Evolutionary conservation across 805 yeast genomes (phyloP), one percentile per base, ranked within the genome.

Genomic region (Tetrapisispora arboricola): DNA sequence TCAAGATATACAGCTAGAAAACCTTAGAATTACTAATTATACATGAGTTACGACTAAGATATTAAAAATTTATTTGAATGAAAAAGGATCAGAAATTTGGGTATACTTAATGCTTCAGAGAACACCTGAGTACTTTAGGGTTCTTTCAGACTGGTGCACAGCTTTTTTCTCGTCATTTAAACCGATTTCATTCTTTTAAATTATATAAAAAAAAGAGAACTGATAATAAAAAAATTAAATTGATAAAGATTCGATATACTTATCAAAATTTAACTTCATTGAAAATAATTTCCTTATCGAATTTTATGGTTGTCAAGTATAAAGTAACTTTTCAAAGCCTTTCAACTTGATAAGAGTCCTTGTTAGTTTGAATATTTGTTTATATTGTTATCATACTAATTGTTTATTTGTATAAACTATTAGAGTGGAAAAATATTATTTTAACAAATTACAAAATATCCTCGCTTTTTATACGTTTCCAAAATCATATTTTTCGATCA

Each of bases 81-180:
- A 21, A 42, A 30, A 41, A 39, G 40, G 44, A 53, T 59, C 64
- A 59, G 64, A 58, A 59, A 59, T 60, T 57, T 58, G 63, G 64
- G 63, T 59, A 58, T 60, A 60, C 63, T 58, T 49, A 42, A 59
- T 60, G 55, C 60, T 60, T 60, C 65, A 60, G 35, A 32, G 59
- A 34, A 42, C 46, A 44, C 55, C 57, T 51, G 65, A 60, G 65
- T 60, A 60, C 63, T 26, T 48, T 39, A 27, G 45, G 47, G 43
- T 43, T 41, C 36, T 34, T 44, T 55, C 64, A 59, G 63, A 58
- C 64, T 58, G 65, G 63, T 59, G 63, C 65, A 60, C 63, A 58
- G 63, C 63, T 52, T 58, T 54, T 56, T 43, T 55, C 54, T 60
- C 62, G 58, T 58, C 64, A 58, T 47, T n/a, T 53, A 43, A 50